A percentile compares a stretch with the other conserved stretches of the same genome.
Evolutionary conservation across 768 basidiomycete species (phyloP).

Genomic region (Termitomyces sp.): DNA sequence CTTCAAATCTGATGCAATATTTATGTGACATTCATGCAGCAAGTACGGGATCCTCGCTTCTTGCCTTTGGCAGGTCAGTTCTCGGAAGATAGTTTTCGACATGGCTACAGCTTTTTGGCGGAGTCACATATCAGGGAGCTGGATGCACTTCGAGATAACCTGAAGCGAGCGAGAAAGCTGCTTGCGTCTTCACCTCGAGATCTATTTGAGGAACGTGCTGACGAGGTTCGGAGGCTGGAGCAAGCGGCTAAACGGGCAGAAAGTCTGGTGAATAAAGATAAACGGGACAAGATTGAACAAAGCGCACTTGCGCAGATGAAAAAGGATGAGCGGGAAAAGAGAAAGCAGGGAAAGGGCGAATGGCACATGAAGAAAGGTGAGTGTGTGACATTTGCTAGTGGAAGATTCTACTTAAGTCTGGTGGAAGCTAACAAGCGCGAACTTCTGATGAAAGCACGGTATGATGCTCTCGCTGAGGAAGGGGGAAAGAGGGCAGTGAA

Average conservation of each 20-base stretch:
- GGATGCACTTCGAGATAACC: constrained; percentile 51
- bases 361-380: constrained; percentile 85
- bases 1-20: background rate
- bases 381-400: constrained; percentile 5
- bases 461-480: constrained; percentile 67
- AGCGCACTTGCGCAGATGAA: constrained; percentile 53
- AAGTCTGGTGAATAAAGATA: constrained; percentile 70
- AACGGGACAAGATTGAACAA: constrained; percentile 62
- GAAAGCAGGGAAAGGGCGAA: constrained; percentile 67
- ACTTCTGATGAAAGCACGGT: constrained; percentile 65
- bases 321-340: constrained; percentile 60
- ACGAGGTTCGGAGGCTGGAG: constrained; percentile 68
- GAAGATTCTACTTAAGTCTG: constrained; percentile 4
- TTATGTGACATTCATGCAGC: constrained; percentile 32
- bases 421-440: constrained; percentile 71
- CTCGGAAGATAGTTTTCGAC: constrained; percentile 55
- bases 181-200: constrained; percentile 56
- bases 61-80: constrained; percentile 65
- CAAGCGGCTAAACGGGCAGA: constrained; percentile 70
- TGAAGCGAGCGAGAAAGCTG: constrained; percentile 64
- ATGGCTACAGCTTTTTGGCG: constrained; percentile 72
- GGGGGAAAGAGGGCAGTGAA: constrained; percentile 82
- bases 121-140: constrained; percentile 64
- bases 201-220: constrained; percentile 51
- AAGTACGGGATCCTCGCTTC: constrained; percentile 85